Conservation (phyloP, 768 basidiomycete genomes). For the Hysterangium stoloniferum region DNA sequence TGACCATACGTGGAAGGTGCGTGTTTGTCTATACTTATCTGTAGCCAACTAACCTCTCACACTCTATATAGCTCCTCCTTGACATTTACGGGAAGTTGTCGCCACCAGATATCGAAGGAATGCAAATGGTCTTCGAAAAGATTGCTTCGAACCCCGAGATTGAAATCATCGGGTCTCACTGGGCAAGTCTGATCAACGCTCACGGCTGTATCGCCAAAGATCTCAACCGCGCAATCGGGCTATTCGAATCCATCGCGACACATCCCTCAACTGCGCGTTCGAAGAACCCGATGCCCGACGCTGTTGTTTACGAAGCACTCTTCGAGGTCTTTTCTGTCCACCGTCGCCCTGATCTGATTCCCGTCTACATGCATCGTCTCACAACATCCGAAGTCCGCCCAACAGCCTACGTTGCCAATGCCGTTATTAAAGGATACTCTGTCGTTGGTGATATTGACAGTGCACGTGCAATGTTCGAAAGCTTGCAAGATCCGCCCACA, state of each 20-base stretch:
- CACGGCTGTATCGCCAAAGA: slow-evolving; percentile 77
- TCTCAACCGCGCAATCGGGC: slow-evolving; percentile 61
- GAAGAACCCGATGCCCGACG: slow-evolving; percentile 49
- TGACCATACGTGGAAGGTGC: slow-evolving; percentile 89
- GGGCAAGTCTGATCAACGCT: slow-evolving; percentile 84
- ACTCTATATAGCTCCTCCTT: slow-evolving; percentile 56
- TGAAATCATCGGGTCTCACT: slow-evolving; percentile 51
- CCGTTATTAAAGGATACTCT: slow-evolving; percentile 69
- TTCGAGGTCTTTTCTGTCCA: slow-evolving; percentile 79
- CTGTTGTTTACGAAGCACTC: slow-evolving; percentile 83
- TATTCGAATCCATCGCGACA: slow-evolving; percentile 67
- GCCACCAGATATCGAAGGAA: slow-evolving; percentile 63
- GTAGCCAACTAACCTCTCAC: slow-evolving; percentile 6
- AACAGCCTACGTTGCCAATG: slow-evolving; percentile 94
- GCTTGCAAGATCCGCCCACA: slow-evolving; percentile 66
- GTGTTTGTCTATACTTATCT: slow-evolving; percentile 14
- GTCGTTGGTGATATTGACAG: slow-evolving; percentile 60
- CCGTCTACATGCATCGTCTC: slow-evolving; percentile 58
- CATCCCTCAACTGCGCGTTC: slow-evolving; percentile 37
- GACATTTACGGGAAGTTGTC: slow-evolving; percentile 84
- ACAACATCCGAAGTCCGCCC: slow-evolving; percentile 59
- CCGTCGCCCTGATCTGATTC: slow-evolving; percentile 71
- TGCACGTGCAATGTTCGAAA: slow-evolving; percentile 74
- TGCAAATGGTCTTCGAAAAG: slow-evolving; percentile 64
- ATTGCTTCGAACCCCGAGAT: slow-evolving; percentile 43